These are phyloP conservation scores for Wickerhamomyces ciferrii DNA, from an alignment of 805 yeast genomes.

Conservation along the genomic window DNA sequence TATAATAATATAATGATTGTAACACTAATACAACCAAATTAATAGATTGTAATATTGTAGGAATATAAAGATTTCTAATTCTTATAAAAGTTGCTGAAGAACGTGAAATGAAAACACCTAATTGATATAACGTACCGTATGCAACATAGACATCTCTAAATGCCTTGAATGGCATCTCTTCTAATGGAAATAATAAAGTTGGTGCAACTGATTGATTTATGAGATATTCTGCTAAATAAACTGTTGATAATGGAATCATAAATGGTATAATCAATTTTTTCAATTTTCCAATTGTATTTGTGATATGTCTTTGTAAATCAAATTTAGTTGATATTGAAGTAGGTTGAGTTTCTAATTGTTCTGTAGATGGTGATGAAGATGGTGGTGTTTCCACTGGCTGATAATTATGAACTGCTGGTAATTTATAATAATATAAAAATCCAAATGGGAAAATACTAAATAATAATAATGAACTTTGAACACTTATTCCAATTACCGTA, in stretches of 20 bases:
- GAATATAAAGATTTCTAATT: conserved; percentile 49
- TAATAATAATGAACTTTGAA: conserved; percentile 46
- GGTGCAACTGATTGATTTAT: conserved; percentile 94
- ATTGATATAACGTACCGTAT: conserved; percentile 83
- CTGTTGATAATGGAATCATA: conserved; percentile 81
- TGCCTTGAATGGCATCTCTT: conserved; percentile 59
- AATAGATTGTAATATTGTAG: conserved; percentile 60
- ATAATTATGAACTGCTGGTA: conserved; percentile 13
- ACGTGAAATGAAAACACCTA: conserved; percentile 89
- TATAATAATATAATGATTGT: conserved; percentile 59
- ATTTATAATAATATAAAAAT: conserved; percentile 33
- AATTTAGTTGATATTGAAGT: neutral
- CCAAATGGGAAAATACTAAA: conserved; percentile 56
- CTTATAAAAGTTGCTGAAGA: conserved; percentile 71
- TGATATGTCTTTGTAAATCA: conserved; percentile 1
- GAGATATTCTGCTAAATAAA: conserved; percentile 79
- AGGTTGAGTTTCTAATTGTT: neutral
- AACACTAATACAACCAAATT: conserved; percentile 54
- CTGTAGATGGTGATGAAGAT: neutral
- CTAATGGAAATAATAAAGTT: conserved; percentile 73
- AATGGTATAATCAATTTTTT: conserved; percentile 51
- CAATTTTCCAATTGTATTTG: conserved; percentile 26
- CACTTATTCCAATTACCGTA: conserved; percentile 54
- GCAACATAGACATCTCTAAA: conserved; percentile 88
- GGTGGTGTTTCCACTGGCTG: conserved; percentile 1